Conservation (phyloP, 805 yeast species). For the Metschnikowia bowlesiae region DNA sequence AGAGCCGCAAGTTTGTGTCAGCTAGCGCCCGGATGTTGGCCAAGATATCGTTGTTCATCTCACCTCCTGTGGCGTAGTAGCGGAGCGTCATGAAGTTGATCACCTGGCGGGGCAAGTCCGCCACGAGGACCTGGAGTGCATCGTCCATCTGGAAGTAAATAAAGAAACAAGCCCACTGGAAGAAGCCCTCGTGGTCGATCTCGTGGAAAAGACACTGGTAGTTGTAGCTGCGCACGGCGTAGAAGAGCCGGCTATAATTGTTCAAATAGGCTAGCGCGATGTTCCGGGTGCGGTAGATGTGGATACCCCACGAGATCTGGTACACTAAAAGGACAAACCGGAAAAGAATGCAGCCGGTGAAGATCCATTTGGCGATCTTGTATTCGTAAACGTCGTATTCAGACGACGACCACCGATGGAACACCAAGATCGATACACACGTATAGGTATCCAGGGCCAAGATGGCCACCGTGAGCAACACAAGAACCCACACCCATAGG, state of each 20-base stretch:
- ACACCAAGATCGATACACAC: slow-evolving; percentile 66
- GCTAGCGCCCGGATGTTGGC: slow-evolving; percentile 54
- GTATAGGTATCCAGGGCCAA: slow-evolving; percentile 74
- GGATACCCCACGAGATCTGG: slow-evolving; percentile 55
- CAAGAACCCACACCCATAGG: slow-evolving; percentile 36
- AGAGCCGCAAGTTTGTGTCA: slow-evolving; percentile 55
- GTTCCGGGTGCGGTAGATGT: slow-evolving; percentile 54
- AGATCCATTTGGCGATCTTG: slow-evolving; percentile 63
- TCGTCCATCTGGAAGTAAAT: slow-evolving; percentile 62
- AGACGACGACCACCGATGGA: slow-evolving; percentile 61
- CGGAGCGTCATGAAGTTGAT: slow-evolving; percentile 69
- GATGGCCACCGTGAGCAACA: slow-evolving; percentile 50
- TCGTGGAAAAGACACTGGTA: slow-evolving; percentile 69
- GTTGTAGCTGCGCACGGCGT: slow-evolving; percentile 53
- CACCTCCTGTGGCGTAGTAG: slow-evolving; percentile 48
- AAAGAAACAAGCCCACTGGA: slow-evolving; percentile 65
- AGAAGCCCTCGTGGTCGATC: slow-evolving; percentile 56
- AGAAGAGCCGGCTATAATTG: slow-evolving; percentile 53
- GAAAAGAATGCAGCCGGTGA: slow-evolving; percentile 73
- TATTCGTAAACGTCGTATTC: slow-evolving; percentile 44
- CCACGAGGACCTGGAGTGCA: slow-evolving; percentile 57
- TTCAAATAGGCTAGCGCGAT: slow-evolving; percentile 70
- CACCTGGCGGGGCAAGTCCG: slow-evolving; percentile 86
- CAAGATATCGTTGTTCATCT: slow-evolving; percentile 38
- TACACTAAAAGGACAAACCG: slow-evolving; percentile 56